Base-by-base conservation (phyloP, 371 early-diverging fungal genomes). In the Mortierella sp. region DNA sequence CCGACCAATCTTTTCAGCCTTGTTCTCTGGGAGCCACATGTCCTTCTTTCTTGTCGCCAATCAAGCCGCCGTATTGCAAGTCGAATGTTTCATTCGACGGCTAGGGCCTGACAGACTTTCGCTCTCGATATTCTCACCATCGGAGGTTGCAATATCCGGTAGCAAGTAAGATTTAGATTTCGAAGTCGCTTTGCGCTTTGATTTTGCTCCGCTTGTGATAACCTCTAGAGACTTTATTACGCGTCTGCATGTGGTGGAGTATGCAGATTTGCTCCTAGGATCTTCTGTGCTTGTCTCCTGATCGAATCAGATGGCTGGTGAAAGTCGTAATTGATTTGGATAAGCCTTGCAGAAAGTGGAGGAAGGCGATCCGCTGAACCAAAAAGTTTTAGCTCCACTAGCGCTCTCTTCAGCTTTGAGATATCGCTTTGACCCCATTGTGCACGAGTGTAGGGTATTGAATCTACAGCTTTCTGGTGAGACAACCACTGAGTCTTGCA, bases 401-500 rank as follows among this genome's bases (percentile, higher is more conserved):
- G 26, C 22, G 58, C 58, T 3, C 58, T 57, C 4, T 57, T 20
- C 30, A 57, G 14, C 30, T 12, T 28, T 28, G 6, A 30, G 28
- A 30, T 28, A 26, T 57, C 58, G 8, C 14, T 30, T 22, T 22
- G 30, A 14, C 14, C 6, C 58, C 45, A 51, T 26, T 24, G 30
- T 60, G 32, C 37, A 39, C 39, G 39, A 39, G 10, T 39, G 10
- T 39, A 6, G 39, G 4, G 6, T 39, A 39, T 10, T 6, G 4
- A 6, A 10, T 4, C 10, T 39, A 6, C 39, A 6, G 39, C 39
- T 10, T 39, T 39, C 10, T 39, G 39, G 39, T 39, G 39, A 39
- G 39, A 4, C 39, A 39, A 10, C 61, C 68, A 68, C 16, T 60
- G 68, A n/a, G 58, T 59, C 51, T n/a, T 28, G 60, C 61, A 60